phyloP scores from a whole-genome alignment of 2,329 filamentous ascomycete species.

The Colletotrichum orbiculare region DNA sequence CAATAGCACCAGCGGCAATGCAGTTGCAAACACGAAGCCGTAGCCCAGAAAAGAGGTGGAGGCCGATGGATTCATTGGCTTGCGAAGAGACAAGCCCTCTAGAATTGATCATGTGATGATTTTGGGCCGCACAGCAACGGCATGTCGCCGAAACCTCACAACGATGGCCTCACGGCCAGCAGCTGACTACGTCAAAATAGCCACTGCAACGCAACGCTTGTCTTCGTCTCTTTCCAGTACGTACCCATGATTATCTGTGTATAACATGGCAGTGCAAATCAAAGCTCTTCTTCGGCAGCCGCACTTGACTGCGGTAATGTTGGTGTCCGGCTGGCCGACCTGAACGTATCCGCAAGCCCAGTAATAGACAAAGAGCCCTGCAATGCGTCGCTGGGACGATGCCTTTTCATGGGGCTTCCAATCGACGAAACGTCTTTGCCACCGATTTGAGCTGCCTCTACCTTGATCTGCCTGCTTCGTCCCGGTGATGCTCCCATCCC shows the following conservation, averaged over 20 bases:
- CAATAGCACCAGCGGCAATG: no score
- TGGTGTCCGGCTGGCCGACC: neutral
- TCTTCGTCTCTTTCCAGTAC: neutral
- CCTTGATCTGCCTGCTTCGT: neutral
- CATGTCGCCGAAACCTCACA: no score
- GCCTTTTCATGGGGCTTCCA: constrained; percentile 37
- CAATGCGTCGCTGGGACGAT: constrained; percentile 32
- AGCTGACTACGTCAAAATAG: no score
- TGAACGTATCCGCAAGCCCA: neutral
- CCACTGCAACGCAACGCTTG: neutral
- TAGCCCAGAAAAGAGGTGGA: no score
- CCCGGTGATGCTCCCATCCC: neutral
- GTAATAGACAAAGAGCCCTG: neutral
- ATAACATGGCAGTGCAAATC: constrained; percentile 16
- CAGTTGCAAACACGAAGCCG: no score
- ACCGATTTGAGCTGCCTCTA: constrained; percentile 8
- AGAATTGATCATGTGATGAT: no score
- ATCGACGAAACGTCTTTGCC: constrained; percentile 14
- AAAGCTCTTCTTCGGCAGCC: constrained; percentile 26
- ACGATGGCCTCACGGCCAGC: no score
- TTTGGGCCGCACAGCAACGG: no score
- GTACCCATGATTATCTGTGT: neutral
- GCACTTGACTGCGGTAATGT: neutral
- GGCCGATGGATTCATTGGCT: no score
- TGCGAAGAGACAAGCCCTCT: no score